Conservation (phyloP, 2,329 filamentous ascomycete genomes). For the Coniochaeta ligniaria region DNA sequence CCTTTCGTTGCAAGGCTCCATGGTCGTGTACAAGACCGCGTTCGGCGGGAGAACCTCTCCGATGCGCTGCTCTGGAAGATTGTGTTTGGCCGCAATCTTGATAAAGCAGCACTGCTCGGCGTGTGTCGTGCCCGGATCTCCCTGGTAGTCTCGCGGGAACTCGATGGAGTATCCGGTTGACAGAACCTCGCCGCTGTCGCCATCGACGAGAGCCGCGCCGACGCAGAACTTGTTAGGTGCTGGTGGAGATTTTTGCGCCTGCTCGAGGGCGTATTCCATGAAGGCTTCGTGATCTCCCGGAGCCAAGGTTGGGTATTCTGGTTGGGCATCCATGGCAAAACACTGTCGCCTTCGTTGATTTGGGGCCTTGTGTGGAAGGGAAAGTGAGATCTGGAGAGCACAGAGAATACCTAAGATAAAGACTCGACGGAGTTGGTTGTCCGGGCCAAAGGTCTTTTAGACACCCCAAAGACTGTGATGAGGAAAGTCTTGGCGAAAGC, state of each 20-base stretch:
- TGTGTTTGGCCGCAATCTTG: constrained; percentile 54
- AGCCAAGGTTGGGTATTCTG: background rate
- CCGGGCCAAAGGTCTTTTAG: no score
- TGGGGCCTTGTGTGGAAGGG: no score
- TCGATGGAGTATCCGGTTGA: constrained; percentile 88
- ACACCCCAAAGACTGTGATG: no score
- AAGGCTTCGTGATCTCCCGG: constrained; percentile 32
- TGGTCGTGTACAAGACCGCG: constrained; percentile 77
- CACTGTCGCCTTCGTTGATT: no score
- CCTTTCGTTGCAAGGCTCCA: constrained; percentile 75
- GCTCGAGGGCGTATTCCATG: constrained; percentile 66
- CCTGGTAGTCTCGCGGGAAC: constrained; percentile 35
- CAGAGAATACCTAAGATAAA: no score
- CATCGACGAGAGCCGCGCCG: constrained; percentile 69
- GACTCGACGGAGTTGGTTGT: no score
- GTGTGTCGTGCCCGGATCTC: constrained; percentile 71
- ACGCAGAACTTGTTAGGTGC: constrained; percentile 91
- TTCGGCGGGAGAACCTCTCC: constrained; percentile 42
- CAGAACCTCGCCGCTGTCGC: constrained; percentile 51
- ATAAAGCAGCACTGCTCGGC: constrained; percentile 88
- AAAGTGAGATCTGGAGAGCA: no score
- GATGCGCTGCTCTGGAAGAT: constrained; percentile 46
- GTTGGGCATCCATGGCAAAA: background rate
- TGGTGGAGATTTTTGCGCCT: constrained; percentile 73
- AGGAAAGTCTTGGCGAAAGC: no score